A percentile compares a stretch with the other conserved stretches of the same genome.
These are phyloP conservation scores for Xylariaceae sp. DNA, from an alignment of 2,329 filamentous ascomycete species.

Conservation along the genomic window DNA sequence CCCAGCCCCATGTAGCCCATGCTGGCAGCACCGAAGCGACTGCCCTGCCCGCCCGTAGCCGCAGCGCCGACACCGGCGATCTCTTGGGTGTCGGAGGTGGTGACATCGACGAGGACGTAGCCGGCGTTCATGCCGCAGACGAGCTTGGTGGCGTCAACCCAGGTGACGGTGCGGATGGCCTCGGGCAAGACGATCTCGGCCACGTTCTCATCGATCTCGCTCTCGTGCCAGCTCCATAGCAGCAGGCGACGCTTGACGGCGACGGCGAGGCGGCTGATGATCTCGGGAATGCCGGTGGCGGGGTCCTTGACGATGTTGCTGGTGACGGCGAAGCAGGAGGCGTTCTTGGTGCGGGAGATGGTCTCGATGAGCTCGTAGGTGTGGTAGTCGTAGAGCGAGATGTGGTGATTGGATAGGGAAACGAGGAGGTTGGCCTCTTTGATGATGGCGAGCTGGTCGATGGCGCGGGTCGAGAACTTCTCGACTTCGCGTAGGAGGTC, in stretches of 20 bases:
- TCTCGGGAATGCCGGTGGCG: conserved; percentile 81
- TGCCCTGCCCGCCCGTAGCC: conserved; percentile 57
- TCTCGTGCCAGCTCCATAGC: conserved; percentile 94
- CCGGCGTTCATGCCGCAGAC: conserved; percentile 88
- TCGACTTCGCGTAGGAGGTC: conserved; percentile 89
- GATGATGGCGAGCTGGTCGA: conserved; percentile 92
- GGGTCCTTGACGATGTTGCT: conserved; percentile 92
- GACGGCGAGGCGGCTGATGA: conserved; percentile 87
- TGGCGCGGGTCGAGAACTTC: conserved; percentile 83
- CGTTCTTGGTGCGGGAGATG: conserved; percentile 79
- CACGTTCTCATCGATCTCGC: conserved; percentile 73
- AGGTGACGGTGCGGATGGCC: conserved; percentile 82
- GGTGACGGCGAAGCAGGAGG: conserved; percentile 85
- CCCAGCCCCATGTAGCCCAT: conserved; percentile 98
- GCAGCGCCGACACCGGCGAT: conserved; percentile 74
- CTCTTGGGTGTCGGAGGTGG: conserved; percentile 69
- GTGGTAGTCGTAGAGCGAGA: conserved; percentile 86
- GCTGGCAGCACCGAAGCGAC: conserved; percentile 77
- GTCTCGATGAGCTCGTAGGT: conserved; percentile 78
- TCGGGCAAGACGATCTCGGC: conserved; percentile 76
- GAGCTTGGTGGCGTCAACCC: conserved; percentile 82
- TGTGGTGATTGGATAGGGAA: conserved; percentile 82
- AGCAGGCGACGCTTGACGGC: conserved; percentile 87
- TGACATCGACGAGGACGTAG: conserved; percentile 84
- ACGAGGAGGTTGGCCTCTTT: conserved; percentile 92